These are phyloP conservation scores for Closterium sp. DNA, from an alignment of 139 green algal species.

Conservation along the genomic window DNA sequence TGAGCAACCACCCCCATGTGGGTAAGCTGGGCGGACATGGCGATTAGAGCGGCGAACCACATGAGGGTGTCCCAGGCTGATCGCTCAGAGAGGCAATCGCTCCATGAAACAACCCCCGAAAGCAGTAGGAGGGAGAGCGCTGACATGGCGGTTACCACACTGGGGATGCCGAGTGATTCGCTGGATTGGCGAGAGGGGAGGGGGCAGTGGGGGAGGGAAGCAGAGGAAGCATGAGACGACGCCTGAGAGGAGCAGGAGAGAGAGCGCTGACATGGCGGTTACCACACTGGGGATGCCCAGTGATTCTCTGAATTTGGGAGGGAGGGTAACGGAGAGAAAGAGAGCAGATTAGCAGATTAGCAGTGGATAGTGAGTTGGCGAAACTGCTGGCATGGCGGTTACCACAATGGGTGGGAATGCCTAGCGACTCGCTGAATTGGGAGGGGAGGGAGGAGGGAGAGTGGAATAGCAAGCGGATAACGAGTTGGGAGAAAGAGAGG, in stretches of 20 bases:
- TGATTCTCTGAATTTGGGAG: constrained; percentile 27
- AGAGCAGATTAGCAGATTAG: no score
- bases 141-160: constrained; percentile 88
- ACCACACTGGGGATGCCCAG: constrained; percentile 86
- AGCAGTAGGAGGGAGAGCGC: constrained; percentile 81
- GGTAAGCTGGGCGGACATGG: constrained; percentile 81
- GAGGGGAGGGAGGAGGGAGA: no score
- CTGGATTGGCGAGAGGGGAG: no score
- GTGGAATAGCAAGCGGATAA: no score
- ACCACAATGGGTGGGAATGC: no score
- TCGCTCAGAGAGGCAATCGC: constrained; percentile 86
- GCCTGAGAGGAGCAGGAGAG: constrained; percentile 77
- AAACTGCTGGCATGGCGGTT: no score
- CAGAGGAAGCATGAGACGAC: constrained; percentile 62
- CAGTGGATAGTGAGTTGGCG: no score
- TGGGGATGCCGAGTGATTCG: constrained; percentile 77
- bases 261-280: constrained; percentile 89
- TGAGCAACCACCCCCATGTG: constrained; percentile 60
- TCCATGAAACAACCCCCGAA: constrained; percentile 76
- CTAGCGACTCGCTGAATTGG: no score
- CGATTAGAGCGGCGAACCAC: constrained; percentile 88
- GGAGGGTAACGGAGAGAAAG: not conserved
- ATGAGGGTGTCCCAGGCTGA: constrained; percentile 94
- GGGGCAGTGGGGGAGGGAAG: not conserved
- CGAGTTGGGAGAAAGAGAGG: no score